phyloP scores from a whole-genome alignment of 2,329 filamentous ascomycete genomes.

The Elsinoe necatrix region DNA sequence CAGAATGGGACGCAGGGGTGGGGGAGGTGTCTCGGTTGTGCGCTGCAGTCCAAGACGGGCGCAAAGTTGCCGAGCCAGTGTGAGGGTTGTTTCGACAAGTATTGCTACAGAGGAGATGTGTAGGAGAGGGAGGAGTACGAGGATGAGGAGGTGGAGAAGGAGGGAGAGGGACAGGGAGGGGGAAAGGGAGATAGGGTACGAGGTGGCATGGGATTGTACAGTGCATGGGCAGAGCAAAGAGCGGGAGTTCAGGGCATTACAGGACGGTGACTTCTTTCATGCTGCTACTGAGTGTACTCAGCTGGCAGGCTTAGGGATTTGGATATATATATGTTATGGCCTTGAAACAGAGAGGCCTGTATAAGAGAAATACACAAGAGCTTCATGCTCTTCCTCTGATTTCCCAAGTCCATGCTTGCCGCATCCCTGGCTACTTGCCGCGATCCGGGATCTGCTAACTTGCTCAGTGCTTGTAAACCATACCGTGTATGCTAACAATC shows the following conservation, averaged over 20 bases:
- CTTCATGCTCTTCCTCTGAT: too few relatives aligned
- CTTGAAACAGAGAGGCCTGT: neutral
- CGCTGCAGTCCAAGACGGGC: constrained; percentile 31
- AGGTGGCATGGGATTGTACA: too few relatives aligned
- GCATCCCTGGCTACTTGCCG: too few relatives aligned
- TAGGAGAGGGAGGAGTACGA: neutral
- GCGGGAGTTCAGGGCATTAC: neutral
- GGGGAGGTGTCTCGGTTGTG: constrained; percentile 38
- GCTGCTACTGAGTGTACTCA: neutral
- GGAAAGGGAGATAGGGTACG: neutral
- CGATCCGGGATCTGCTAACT: too few relatives aligned
- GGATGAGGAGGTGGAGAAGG: neutral
- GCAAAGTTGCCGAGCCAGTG: constrained; percentile 29
- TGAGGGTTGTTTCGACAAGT: constrained; percentile 34
- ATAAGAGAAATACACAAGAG: neutral
- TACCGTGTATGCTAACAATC: neutral
- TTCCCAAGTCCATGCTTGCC: too few relatives aligned
- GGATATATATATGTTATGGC: neutral
- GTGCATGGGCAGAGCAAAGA: neutral
- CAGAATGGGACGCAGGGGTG: constrained; percentile 32
- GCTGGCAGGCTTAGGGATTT: neutral
- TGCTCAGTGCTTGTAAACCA: too few relatives aligned
- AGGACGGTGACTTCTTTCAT: neutral
- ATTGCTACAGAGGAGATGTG: constrained; percentile 27
- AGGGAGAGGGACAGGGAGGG: neutral